Evolutionary conservation across 1,284 basidiomycete species (phyloP), one percentile per base, ranked within the genome.

Genomic region (Ganoderma multipileum): DNA sequence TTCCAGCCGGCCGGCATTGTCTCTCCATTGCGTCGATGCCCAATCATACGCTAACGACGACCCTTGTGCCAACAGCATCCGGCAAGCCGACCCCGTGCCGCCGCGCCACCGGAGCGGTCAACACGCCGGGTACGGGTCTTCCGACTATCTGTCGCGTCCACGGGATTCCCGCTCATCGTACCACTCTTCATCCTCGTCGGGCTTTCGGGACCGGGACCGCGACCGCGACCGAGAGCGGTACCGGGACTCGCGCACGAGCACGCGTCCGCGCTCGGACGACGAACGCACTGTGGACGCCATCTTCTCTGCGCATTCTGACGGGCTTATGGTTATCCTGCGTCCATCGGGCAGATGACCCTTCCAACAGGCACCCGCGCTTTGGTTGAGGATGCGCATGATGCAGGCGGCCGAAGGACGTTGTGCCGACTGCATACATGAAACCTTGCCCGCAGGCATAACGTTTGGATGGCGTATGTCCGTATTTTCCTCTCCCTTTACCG

Each of bases 241-340:
- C 59, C 67, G 68, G 23, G 70, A 69, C 26, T 60, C 65, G 30
- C 61, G 68, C 41, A 36, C 68, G 44, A 50, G 30, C 39, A 38
- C 68, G 68, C 61, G 65, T 59, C 30, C 72, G 69, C 63, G 65
- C 8, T 38, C 64, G 26, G 79, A 76, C 71, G 79, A 78, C 65
- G 83, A 81, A 74, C 79, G 88, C 64, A 69, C 82, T 36, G 91
- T 93, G 20, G 92, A 93, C 73, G 90, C 91, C 3, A 93, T 94
- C 67, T 93, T 94, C 77, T 92, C 91, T 44, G 92, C 90, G 3
- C 92, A 93, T 76, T 93, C 91, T 30, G 92, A 94, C 76, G 92
- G 92, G 6, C 82, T 94, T 68, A 87, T 94, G 82, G 90, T 92
- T 71, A 91, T 94, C 70, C 79, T 94, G 12, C 86, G 92, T 16